Base-by-base conservation (phyloP, 306 rosid genomes). In the Alnus glutinosa region DNA sequence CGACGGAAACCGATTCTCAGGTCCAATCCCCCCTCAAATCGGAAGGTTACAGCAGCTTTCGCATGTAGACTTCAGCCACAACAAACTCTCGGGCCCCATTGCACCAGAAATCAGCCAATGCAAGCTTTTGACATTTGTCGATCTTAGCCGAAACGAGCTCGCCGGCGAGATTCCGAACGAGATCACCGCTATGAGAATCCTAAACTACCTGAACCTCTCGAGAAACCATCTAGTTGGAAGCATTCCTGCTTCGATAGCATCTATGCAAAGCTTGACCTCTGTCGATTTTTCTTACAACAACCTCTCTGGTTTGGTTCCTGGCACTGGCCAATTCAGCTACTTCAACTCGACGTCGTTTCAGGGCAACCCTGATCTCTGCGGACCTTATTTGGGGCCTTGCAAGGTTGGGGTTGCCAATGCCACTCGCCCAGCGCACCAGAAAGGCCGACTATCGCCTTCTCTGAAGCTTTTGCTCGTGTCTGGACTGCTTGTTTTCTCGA, bases 261-360 rank as follows among this genome's bases (percentile, higher is more conserved):
- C 91, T 10, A 94, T 94, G 98, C 98, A 94, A 67, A 94, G 98
- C 82, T 84, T 94, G 64, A 94, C 98, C 9, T 89, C 95, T 11
- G 93, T 92, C 77, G 98, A 94, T 84, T 94, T 94, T 83, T 94
- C 98, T 2, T 94, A 87, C 64, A 94, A 94, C 88, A 92, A 94
- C 85, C 92, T 94, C 77, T 92, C 98, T 66, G 98, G 98, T 75
- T 86, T 92, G 90, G 98, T 94, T 80, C 98, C 97, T 34, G 92
- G 97, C 5, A 91, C 97, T 0, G 98, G 98, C 34, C 98, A 94
- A 80, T 94, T 94, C 75, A 94, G 98, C 72, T 92, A 94, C 89
- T 94, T 94, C 85, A 94, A 94, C 82, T 91, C 87, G 89, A 92
- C 98, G 13, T 94, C 98, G 16, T 94, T 94, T 74, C 70, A 89